These are phyloP conservation scores for Monosporozyma siamensis DNA, from an alignment of 805 yeast genomes.

Conservation along the genomic window DNA sequence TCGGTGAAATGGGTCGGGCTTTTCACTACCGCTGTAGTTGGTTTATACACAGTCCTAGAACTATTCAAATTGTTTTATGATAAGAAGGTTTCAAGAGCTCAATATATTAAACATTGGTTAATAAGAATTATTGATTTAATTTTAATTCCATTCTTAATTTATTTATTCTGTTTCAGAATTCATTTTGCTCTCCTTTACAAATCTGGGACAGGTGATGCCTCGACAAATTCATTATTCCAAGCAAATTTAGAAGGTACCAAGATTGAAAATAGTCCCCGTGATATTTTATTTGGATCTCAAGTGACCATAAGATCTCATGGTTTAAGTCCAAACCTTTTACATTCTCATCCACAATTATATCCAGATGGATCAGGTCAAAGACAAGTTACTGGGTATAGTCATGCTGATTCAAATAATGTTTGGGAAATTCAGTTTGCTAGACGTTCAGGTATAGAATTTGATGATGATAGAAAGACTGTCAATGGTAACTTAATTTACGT, in stretches of 20 bases:
- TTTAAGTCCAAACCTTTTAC: conserved; percentile 61
- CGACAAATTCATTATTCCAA: conserved; percentile 84
- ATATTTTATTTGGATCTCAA: conserved; percentile 46
- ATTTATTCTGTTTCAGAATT: conserved; percentile 62
- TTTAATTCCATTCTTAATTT: conserved; percentile 59
- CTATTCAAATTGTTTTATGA: conserved; percentile 37
- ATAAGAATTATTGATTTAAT: conserved; percentile 59
- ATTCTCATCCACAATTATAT: conserved; percentile 62
- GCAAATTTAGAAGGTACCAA: conserved; percentile 67
- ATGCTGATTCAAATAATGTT: conserved; percentile 63
- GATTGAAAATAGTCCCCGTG: conserved; percentile 60
- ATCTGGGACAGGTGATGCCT: conserved; percentile 89
- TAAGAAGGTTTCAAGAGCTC: conserved; percentile 19
- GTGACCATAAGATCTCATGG: conserved; percentile 53
- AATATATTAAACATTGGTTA: conserved; percentile 58
- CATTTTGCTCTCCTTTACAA: conserved; percentile 70
- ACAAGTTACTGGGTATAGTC: conserved; percentile 72
- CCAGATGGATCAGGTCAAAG: conserved; percentile 75
- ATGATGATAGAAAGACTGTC: conserved; percentile 20
- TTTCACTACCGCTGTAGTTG: conserved; percentile 53
- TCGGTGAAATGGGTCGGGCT: conserved; percentile 83
- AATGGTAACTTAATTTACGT: conserved; percentile 25
- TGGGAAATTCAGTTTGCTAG: conserved; percentile 49
- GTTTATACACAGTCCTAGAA: conserved; percentile 49
- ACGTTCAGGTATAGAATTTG: conserved; percentile 29